A percentile compares a stretch with the other conserved stretches of the same genome.
Evolutionary conservation across 2,329 filamentous ascomycete genomes (phyloP).

Genomic region (Nemania serpens): DNA sequence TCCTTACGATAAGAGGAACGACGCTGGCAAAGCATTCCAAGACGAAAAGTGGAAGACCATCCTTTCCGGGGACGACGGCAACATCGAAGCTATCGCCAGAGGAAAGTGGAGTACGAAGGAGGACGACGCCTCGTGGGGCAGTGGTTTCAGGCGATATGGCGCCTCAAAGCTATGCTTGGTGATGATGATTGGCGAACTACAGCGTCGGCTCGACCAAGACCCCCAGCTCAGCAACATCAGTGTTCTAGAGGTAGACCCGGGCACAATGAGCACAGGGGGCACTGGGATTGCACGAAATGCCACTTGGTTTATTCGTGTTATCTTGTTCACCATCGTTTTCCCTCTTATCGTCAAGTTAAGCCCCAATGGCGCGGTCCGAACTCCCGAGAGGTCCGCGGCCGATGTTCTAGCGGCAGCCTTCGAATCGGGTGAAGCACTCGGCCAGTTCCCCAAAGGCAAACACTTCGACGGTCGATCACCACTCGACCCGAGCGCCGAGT

Average conservation of each 20-base stretch:
- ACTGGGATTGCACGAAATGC: background rate
- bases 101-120: conserved; percentile 32
- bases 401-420: background rate
- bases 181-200: conserved; percentile 40
- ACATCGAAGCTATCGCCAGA: conserved; percentile 30
- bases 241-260: conserved; percentile 29
- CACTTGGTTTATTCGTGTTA: conserved; percentile 15
- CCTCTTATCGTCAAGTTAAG: conserved; percentile 1
- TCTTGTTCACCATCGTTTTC: conserved; percentile 15
- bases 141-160: conserved; percentile 35
- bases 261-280: conserved; percentile 12
- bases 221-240: conserved; percentile 27
- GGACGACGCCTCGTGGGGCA: conserved; percentile 33
- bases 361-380: background rate
- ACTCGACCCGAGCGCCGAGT: background rate
- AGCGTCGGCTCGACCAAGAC: conserved; percentile 30
- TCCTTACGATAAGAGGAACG: conserved; percentile 18
- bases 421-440: background rate
- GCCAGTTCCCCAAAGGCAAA: background rate
- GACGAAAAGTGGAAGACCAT: conserved; percentile 30
- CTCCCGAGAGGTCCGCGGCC: background rate
- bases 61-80: conserved; percentile 19
- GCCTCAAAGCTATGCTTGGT: conserved; percentile 37
- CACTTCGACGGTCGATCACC: background rate
- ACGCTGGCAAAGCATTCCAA: background rate